Conservation (phyloP, 768 basidiomycete genomes). For the Amanita phalloides region DNA sequence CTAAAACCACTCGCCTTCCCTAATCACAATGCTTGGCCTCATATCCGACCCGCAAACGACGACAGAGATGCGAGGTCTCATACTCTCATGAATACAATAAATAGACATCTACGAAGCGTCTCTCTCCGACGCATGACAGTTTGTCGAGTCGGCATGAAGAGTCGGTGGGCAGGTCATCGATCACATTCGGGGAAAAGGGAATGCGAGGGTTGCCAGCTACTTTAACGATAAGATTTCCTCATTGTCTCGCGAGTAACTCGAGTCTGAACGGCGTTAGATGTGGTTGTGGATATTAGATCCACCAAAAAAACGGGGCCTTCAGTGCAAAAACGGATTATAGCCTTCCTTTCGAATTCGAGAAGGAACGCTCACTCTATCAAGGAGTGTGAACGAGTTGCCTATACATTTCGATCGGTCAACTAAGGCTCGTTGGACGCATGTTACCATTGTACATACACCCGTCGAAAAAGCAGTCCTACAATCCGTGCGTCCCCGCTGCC, state of each 20-base stretch:
- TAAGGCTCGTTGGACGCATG: constrained; percentile 62
- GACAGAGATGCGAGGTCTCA: constrained; percentile 51
- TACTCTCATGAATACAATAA: constrained; percentile 39
- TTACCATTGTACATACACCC: constrained; percentile 59
- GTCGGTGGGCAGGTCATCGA: constrained; percentile 43
- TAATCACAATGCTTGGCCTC: constrained; percentile 45
- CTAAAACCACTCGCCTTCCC: too few relatives aligned
- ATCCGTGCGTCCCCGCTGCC: constrained; percentile 52
- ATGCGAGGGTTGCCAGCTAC: constrained; percentile 48
- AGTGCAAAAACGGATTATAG: constrained; percentile 18
- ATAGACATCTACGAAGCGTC: constrained; percentile 31
- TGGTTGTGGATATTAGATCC: constrained; percentile 39
- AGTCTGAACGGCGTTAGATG: constrained; percentile 18
- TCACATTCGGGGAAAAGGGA: constrained; percentile 38
- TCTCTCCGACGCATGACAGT: constrained; percentile 32
- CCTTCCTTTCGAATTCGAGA: constrained; percentile 37
- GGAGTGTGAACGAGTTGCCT: constrained; percentile 26
- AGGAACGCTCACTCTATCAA: constrained; percentile 43
- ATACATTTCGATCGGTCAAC: constrained; percentile 33
- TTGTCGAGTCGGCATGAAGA: constrained; percentile 53
- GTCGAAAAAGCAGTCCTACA: constrained; percentile 40
- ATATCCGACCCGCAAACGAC: constrained; percentile 33
- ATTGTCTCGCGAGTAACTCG: background rate
- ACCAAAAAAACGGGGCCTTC: constrained; percentile 26
- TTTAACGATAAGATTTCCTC: constrained; percentile 43